phyloP scores from a whole-genome alignment of 2,329 filamentous ascomycete genomes.

The Arthrobotrys entomopaga region DNA sequence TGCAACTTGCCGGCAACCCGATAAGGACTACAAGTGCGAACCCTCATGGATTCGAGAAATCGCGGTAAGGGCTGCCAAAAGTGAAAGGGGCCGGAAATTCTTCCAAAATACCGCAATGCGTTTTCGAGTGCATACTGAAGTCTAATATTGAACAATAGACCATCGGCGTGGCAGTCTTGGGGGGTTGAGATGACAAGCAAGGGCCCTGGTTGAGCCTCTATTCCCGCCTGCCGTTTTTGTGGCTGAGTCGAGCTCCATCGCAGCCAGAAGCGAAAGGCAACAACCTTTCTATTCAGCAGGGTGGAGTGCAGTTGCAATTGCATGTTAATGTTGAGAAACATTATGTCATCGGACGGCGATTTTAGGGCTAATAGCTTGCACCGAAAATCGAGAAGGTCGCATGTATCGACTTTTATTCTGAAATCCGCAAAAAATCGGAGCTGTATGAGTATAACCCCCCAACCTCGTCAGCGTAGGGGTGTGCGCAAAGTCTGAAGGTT shows the following conservation, averaged over 20 bases:
- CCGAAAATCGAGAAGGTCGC: too few relatives aligned
- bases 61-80: conserved; percentile 12
- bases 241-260: conserved; percentile 31
- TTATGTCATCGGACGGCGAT: too few relatives aligned
- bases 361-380: too few relatives aligned
- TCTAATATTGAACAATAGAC: too few relatives aligned
- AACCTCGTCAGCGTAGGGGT: too few relatives aligned
- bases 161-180: neutral
- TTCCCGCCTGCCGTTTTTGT: conserved; percentile 41
- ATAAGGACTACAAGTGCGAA: conserved; percentile 30
- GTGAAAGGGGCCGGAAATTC: conserved; percentile 5
- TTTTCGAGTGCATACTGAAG: neutral
- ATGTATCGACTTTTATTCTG: neutral
- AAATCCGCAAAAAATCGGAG: conserved; percentile 18
- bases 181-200: conserved; percentile 24
- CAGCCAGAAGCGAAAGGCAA: too few relatives aligned
- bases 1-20: neutral
- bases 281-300: too few relatives aligned
- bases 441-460: conserved; percentile 15
- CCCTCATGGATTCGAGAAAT: conserved; percentile 32
- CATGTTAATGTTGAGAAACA: too few relatives aligned
- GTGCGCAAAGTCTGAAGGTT: too few relatives aligned
- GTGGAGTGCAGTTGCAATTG: too few relatives aligned
- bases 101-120: neutral
- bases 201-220: conserved; percentile 37